Evolutionary conservation across 768 basidiomycete genomes (phyloP), one percentile per base, ranked within the genome.

Genomic region (Pisolithus sp.): DNA sequence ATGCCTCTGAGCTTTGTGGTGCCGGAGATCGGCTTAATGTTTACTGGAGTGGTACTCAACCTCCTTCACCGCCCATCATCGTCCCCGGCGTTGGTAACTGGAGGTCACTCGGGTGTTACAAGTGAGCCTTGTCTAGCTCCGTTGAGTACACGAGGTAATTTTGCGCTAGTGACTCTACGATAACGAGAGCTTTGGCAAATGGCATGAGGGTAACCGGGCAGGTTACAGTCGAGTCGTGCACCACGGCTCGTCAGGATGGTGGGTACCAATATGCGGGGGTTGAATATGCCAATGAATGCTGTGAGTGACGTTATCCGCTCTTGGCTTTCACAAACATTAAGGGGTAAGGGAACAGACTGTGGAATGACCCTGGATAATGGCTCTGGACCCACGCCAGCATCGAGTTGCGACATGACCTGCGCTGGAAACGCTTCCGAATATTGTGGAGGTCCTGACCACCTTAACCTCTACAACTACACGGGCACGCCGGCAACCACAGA

Each of bases 101-200:
- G 86, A 62, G 69, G 6, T 83, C 80, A 0, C 74, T 89, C 28
- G 88, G 88, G n/a, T 90, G 88, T 63, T 88, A 78, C 69, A 83
- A 71, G 86, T 85, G 59, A 53, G 73, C 59, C 23, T 5, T 3
- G 5, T 8, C n/a, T 31, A 8, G 8, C 2, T 31, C 1, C 26
- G 37, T 42, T 12, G 24, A 50, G 49, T 39, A 51, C 8, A 24
- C n/a, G 31, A 53, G 28, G 5, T 9, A n/a, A 26, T 46, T 17
- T 34, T 20, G 18, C 26, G 21, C 23, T 53, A 74, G 71, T 40
- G 74, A 76, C 51, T 63, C 64, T 20, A 40, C 58, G n/a, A 59
- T 57, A 20, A 43, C 63, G 30, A 71, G 74, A 15, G 63, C 66
- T 8, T 59, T 77, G 36, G 49, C 68, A 28, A 60, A 71, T 20